Base-by-base conservation (phyloP, 208 protist species). In the Wallacemonas sp. region DNA sequence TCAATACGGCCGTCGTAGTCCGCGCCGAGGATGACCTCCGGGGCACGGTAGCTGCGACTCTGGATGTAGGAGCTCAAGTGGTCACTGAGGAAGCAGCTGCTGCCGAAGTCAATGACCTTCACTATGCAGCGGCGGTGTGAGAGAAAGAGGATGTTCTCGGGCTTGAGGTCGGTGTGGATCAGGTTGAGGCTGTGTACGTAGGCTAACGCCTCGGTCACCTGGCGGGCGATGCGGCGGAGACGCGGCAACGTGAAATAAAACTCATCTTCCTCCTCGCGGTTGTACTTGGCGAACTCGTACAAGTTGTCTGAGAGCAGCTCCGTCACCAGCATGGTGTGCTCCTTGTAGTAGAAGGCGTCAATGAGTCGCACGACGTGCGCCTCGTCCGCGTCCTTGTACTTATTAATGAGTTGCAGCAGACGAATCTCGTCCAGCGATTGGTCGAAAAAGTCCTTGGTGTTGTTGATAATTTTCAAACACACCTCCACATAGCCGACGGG, bases 371-470 rank as follows among this genome's bases (percentile, higher is more conserved):
- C 67, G 4, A 98, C 86, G 77, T 97, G 82, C 17, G 87, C 77
- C 30, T 86, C 80, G 66, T 98, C 95, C 11, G 88, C 77, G 64
- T 97, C 83, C 47, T 85, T 95, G 66, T 93, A 66, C n/a, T 76
- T 62, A 75, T 98, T 98, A 42, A 99, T 80, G 53, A 97, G 89
- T 39, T 86, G 84, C 41, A 99, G 75, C 49, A 99, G 76, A 26
- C 96, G 96, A 72, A 99, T 98, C 77, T 99, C 97, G 68, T 99
- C 97, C 1, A 99, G 77, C 28, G 86, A 89, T 67, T 99, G 97
- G 71, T 99, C 97, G 67, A 99, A 98, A 73, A 98, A 99, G 70
- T 98, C 97, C 66, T 98, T 98, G 24, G 86, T 91, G 82, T 99
- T 98, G 79, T 98, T 97, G 66, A 98, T 99, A 49, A 99, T 98